These are phyloP conservation scores for Colletotrichum australisinense DNA, from an alignment of 2,329 filamentous ascomycete genomes.

Conservation along the genomic window DNA sequence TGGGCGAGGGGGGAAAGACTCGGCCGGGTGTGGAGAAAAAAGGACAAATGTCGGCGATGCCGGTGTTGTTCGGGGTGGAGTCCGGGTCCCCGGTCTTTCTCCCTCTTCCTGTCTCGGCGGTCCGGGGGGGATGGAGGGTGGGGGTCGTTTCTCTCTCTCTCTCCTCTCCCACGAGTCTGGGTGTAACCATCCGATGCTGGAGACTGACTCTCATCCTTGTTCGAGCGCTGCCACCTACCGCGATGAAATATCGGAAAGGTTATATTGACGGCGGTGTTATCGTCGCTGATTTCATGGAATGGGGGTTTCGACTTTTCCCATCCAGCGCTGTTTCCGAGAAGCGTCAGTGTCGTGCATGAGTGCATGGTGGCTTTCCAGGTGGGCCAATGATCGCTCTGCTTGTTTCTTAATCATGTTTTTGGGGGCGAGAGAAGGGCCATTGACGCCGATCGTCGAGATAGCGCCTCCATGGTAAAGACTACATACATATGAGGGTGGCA, in stretches of 20 bases:
- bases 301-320: no score
- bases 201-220: constrained; percentile 26
- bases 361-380: background rate
- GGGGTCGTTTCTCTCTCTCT: background rate
- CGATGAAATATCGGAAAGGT: constrained; percentile 8
- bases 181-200: background rate
- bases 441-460: background rate
- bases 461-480: background rate
- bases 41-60: background rate
- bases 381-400: background rate
- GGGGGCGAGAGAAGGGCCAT: background rate
- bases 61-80: constrained; percentile 20
- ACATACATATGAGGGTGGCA: no score
- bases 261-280: constrained; percentile 5
- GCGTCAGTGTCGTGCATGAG: background rate
- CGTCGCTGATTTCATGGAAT: background rate
- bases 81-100: background rate
- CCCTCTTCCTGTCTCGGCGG: background rate
- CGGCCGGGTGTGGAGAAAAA: background rate
- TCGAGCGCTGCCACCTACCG: background rate
- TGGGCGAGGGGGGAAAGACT: background rate
- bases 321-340: background rate
- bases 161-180: background rate
- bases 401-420: background rate
- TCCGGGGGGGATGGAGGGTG: background rate